Base-by-base conservation (phyloP, 2,329 filamentous ascomycete genomes). In the Fusarium algeriense region DNA sequence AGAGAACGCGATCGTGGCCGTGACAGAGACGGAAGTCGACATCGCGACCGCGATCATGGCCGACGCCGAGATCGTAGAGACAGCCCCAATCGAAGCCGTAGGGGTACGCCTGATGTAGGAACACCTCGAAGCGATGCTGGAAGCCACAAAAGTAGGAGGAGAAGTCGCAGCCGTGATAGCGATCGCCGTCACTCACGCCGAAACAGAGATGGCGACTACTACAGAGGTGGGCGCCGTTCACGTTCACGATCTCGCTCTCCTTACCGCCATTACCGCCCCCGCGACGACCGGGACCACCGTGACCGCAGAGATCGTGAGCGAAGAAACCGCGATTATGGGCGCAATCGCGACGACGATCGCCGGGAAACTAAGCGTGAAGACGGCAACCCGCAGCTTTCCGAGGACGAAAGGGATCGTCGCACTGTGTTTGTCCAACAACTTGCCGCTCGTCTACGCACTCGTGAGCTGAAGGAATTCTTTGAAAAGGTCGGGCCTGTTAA, bases 371-470 rank as follows among this genome's bases (percentile, higher is more conserved):
- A 81, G 76, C 82, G 82, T 74, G 87, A 67, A 45, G 64, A 89
- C 69, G 81, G 80, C 61, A 90, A 92, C 57, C 92, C 94, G 32
- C 90, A 93, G 78, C 89, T 93, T 67, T 97, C 93, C 77, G 95
- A 98, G 81, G 96, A 98, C 83, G 96, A 99, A 83, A 92, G 95
- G 79, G 96, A 99, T 84, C 92, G 94, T 76, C 93, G 96, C 77
- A 99, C 97, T 64, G 94, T 99, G 65, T 99, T 99, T 80, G 96
- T 99, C 60, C 96, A 99, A 85, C 96, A 99, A 83, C 92, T 99
- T 79, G 96, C 96, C 75, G 95, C 95, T 74, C 93, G 96, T 78
- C 88, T 98, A 73, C 91, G 95, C 76, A 97, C 93, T 60, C 94
- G 94, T 78, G 94, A 98, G 81, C 87, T 99, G 71, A 95, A 97